Percentiles rank a stretch among this genome's conserved stretches.
Evolutionary conservation across 768 basidiomycete genomes (phyloP).

Genomic region (Agaricus blazei): DNA sequence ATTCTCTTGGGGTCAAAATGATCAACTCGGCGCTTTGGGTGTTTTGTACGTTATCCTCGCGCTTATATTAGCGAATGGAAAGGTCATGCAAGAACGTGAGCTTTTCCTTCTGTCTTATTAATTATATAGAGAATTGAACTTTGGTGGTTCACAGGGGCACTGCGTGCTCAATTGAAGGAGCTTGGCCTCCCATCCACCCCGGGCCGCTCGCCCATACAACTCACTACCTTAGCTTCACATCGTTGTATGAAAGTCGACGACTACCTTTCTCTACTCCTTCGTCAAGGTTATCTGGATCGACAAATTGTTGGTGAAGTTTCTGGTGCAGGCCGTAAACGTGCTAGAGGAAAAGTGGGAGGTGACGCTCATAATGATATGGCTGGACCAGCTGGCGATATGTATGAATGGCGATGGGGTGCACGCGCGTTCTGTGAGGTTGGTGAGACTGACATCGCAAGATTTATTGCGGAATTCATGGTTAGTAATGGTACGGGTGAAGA

Average conservation of each 20-base stretch:
- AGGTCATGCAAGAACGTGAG: constrained; percentile 71
- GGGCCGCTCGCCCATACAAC: constrained; percentile 36
- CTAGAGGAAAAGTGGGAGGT: constrained; percentile 32
- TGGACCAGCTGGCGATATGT: constrained; percentile 29
- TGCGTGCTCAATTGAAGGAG: constrained; percentile 64
- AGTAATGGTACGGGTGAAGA: constrained; percentile 22
- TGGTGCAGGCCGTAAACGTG: constrained; percentile 51
- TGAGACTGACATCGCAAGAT: constrained; percentile 67
- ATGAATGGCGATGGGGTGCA: constrained; percentile 86
- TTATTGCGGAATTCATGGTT: constrained; percentile 80
- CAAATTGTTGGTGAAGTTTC: constrained; percentile 43
- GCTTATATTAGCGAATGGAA: constrained; percentile 77
- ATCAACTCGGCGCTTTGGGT: constrained; percentile 68
- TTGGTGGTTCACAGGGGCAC: constrained; percentile 46
- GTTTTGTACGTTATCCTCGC: constrained; percentile 79
- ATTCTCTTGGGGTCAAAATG: constrained; percentile 63
- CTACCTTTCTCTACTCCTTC: constrained; percentile 58
- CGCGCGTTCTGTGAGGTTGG: constrained; percentile 80
- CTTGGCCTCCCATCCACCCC: constrained; percentile 52
- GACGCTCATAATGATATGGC: constrained; percentile 20
- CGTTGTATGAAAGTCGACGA: constrained; percentile 53
- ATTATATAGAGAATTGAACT: neutral
- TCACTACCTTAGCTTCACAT: constrained; percentile 45
- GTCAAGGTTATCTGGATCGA: constrained; percentile 78
- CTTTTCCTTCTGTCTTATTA: neutral